A percentile compares a stretch with the other conserved stretches of the same genome.
phyloP scores from a whole-genome alignment of 2,329 filamentous ascomycete genomes.

The Talaromyces sp. region DNA sequence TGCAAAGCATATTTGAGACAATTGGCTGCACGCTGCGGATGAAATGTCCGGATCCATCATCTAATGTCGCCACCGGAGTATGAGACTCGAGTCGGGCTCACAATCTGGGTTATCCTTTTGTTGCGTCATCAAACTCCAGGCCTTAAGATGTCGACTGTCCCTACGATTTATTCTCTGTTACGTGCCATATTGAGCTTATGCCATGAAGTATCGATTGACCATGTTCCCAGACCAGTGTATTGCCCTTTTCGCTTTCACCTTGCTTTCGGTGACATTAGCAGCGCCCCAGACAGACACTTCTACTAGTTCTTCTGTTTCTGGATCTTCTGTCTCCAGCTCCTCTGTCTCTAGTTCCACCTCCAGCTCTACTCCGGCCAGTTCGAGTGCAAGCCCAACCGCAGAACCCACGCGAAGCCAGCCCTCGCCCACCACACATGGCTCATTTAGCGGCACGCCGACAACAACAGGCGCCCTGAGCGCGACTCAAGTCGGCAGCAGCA shows the following conservation, averaged over 20 bases:
- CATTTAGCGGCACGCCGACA: slow-evolving; percentile 61
- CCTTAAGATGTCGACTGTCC: neutral
- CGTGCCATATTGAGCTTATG: neutral
- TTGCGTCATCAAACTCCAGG: neutral
- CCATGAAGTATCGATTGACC: neutral
- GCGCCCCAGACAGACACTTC: neutral
- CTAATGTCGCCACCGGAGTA: neutral
- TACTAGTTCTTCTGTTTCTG: neutral
- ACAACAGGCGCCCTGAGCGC: slow-evolving; percentile 63
- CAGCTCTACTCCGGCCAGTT: neutral
- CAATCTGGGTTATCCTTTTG: neutral
- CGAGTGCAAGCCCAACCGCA: neutral
- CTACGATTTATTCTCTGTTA: neutral
- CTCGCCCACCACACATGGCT: slow-evolving; percentile 59
- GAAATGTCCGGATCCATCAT: neutral
- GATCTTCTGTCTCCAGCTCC: neutral
- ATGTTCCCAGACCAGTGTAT: slow-evolving; percentile 2
- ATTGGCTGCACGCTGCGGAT: neutral
- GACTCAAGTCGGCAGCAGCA: slow-evolving; percentile 46
- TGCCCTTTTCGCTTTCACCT: neutral
- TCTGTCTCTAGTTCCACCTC: neutral
- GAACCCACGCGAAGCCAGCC: slow-evolving; percentile 43
- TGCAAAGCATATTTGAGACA: neutral
- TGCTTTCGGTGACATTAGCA: neutral
- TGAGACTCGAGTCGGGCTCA: neutral